Percentiles rank a stretch among this genome's conserved stretches.
Conservation (phyloP, 225 moss, liverwort and hornwort genomes). For the Climacium dendroides region DNA sequence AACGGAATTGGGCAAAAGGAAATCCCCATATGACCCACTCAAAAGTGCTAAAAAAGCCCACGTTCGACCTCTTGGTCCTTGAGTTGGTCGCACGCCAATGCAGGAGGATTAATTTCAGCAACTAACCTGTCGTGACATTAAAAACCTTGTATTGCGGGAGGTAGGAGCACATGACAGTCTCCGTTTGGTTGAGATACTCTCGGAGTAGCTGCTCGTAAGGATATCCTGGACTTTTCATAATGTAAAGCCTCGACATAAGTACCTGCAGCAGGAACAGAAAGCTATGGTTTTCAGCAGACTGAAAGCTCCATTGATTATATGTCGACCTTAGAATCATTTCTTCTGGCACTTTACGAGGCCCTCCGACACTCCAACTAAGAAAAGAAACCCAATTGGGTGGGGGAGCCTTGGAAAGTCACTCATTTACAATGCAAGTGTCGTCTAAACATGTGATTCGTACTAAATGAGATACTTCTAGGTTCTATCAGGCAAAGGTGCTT, state of each 20-base stretch:
- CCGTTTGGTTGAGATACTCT: slow-evolving; percentile 41
- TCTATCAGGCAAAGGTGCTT: background rate
- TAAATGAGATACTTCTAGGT: background rate
- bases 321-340: background rate
- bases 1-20: background rate
- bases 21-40: background rate
- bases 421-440: background rate
- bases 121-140: slow-evolving; percentile 36
- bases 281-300: background rate
- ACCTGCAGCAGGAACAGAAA: slow-evolving; percentile 9
- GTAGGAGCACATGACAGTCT: slow-evolving; percentile 50
- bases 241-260: slow-evolving; percentile 39
- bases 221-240: slow-evolving; percentile 43
- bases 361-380: background rate
- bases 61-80: too few species aligned
- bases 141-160: slow-evolving; percentile 32
- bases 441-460: background rate
- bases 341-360: background rate
- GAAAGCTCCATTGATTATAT: background rate
- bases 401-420: background rate
- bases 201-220: slow-evolving; percentile 39
- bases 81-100: background rate
- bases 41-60: background rate
- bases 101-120: background rate
- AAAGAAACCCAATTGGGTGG: background rate